Conservation (phyloP, 352 stramenopile genomes). For the Phytophthora tentaculata region DNA sequence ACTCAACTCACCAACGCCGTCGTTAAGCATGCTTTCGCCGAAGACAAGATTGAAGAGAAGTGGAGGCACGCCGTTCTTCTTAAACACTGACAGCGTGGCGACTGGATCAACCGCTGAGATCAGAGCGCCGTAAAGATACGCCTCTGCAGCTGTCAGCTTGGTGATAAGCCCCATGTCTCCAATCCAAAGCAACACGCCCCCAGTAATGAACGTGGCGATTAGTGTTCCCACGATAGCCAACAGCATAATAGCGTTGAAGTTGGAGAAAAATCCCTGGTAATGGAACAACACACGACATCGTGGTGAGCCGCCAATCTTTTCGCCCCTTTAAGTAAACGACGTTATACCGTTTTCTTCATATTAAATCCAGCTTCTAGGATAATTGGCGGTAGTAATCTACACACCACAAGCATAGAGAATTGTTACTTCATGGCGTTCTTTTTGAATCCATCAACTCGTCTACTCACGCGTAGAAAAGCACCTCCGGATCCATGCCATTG, state of each 20-base stretch:
- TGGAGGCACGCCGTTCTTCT: conserved; percentile 86
- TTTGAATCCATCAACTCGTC: neutral
- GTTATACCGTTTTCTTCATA: conserved; percentile 85
- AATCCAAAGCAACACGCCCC: conserved; percentile 75
- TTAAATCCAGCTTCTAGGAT: conserved; percentile 88
- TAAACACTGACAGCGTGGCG: conserved; percentile 93
- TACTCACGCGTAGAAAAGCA: conserved; percentile 84
- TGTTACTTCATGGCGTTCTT: conserved; percentile 1
- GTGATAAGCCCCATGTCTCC: conserved; percentile 80
- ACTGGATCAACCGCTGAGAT: conserved; percentile 95
- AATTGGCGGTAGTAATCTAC: conserved; percentile 75
- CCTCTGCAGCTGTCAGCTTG: conserved; percentile 85
- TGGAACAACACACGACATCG: conserved; percentile 13
- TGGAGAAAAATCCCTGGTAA: conserved; percentile 83
- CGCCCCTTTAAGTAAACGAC: neutral
- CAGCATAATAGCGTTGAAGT: conserved; percentile 88
- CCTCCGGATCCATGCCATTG: conserved; percentile 82
- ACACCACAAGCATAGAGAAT: neutral
- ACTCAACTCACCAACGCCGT: conserved; percentile 82
- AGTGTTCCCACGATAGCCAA: conserved; percentile 82
- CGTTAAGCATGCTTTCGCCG: conserved; percentile 95
- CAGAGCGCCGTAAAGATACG: conserved; percentile 92
- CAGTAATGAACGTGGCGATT: conserved; percentile 82
- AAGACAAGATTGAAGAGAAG: conserved; percentile 96
- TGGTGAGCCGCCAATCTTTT: conserved; percentile 12